A percentile compares a stretch with the other conserved stretches of the same genome.
These are phyloP conservation scores for Naganishia cerealis DNA, from an alignment of 1,284 basidiomycete species.

Conservation along the genomic window DNA sequence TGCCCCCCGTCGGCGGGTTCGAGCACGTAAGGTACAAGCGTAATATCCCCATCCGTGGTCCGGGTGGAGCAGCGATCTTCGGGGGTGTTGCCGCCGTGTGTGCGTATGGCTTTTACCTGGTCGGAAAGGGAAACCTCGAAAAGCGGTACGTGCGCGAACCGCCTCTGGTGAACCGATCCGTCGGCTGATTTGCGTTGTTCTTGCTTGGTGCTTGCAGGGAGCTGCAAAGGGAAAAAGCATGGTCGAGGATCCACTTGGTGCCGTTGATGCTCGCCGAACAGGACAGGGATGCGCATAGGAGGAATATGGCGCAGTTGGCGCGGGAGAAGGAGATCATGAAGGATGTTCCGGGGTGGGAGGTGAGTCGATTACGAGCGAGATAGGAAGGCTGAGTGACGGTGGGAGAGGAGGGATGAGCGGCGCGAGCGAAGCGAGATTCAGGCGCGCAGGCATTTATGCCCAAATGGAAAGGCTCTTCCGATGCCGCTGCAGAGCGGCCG, in stretches of 20 bases:
- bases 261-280: conserved; percentile 88
- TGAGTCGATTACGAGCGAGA: conserved; percentile 56
- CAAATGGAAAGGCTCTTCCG: background rate
- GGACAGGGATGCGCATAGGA: conserved; percentile 84
- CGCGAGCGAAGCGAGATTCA: conserved; percentile 14
- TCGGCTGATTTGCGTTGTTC: background rate
- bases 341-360: conserved; percentile 91
- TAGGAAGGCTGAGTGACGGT: conserved; percentile 12
- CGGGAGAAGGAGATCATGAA: conserved; percentile 94
- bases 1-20: conserved; percentile 92
- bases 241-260: conserved; percentile 93
- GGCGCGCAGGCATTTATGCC: conserved; percentile 11
- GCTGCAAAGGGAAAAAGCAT: conserved; percentile 85
- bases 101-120: conserved; percentile 86
- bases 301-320: conserved; percentile 72
- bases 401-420: conserved; percentile 11
- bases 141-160: conserved; percentile 67
- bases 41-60: conserved; percentile 88
- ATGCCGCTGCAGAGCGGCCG: background rate
- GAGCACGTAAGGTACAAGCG: conserved; percentile 92
- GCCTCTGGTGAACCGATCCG: conserved; percentile 9
- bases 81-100: conserved; percentile 80
- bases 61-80: conserved; percentile 82
- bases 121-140: conserved; percentile 88
- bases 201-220: conserved; percentile 64